Percentiles rank a stretch among this genome's conserved stretches.
Conservation (phyloP, 768 basidiomycete species). For the Pulveroboletus sp. region DNA sequence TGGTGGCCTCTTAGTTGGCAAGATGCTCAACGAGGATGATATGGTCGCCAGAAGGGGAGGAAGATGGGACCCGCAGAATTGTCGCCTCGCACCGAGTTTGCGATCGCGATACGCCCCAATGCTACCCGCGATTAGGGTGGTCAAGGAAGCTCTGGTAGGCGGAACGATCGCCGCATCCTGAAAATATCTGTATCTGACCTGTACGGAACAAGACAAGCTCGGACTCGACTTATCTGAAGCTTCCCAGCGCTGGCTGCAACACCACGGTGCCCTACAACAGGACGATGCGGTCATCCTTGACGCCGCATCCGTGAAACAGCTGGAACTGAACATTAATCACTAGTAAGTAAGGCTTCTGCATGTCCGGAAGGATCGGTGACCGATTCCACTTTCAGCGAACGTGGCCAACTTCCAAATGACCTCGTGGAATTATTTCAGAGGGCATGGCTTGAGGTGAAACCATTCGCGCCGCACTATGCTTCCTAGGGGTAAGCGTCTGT, state of each 20-base stretch:
- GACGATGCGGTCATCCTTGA: slow-evolving; percentile 37
- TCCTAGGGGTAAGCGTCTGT: neutral
- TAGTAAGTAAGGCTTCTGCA: neutral
- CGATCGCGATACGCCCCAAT: slow-evolving; percentile 11
- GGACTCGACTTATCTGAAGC: slow-evolving; percentile 10
- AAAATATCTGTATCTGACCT: neutral
- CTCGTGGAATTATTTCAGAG: slow-evolving; percentile 9
- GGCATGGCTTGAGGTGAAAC: slow-evolving; percentile 8
- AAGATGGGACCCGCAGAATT: slow-evolving; percentile 17
- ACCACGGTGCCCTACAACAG: slow-evolving; percentile 17
- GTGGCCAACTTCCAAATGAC: slow-evolving; percentile 13
- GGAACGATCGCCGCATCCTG: no score
- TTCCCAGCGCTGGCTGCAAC: slow-evolving; percentile 14
- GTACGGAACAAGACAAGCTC: slow-evolving; percentile 7
- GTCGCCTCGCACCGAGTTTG: slow-evolving; percentile 5
- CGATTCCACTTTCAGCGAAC: slow-evolving; percentile 16
- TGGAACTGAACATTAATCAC: slow-evolving; percentile 29
- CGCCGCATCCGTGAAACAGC: slow-evolving; percentile 32
- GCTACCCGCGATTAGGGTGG: slow-evolving; percentile 7
- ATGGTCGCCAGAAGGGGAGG: slow-evolving; percentile 9
- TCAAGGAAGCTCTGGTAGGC: slow-evolving; percentile 13
- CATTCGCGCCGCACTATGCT: slow-evolving; percentile 9
- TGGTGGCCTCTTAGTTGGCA: slow-evolving; percentile 14
- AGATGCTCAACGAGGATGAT: slow-evolving; percentile 8
- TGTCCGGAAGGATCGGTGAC: neutral